These are phyloP conservation scores for Chiua virens DNA, from an alignment of 768 basidiomycete species.

Conservation along the genomic window DNA sequence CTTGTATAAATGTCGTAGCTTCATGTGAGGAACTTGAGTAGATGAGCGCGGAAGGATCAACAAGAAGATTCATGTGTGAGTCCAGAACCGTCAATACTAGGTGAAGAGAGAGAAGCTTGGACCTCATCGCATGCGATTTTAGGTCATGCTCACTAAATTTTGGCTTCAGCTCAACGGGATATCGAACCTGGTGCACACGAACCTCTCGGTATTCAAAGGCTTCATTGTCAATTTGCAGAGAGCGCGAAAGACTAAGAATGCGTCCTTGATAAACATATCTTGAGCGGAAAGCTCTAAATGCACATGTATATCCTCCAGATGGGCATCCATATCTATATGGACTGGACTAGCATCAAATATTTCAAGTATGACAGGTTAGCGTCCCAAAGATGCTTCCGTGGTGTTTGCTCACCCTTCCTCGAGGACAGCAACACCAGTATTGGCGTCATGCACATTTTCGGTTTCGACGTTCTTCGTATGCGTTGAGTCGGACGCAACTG, in stretches of 20 bases:
- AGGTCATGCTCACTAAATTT: slow-evolving; percentile 82
- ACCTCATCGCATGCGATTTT: slow-evolving; percentile 96
- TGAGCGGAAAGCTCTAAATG: slow-evolving; percentile 61
- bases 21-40: slow-evolving; percentile 89
- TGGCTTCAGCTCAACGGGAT: slow-evolving; percentile 13
- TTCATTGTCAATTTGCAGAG: slow-evolving; percentile 99
- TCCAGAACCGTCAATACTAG: slow-evolving; percentile 90
- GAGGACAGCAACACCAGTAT: background rate
- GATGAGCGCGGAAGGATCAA: slow-evolving; percentile 85
- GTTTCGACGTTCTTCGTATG: background rate
- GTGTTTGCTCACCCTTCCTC: slow-evolving; percentile 24
- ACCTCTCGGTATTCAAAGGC: slow-evolving; percentile 92
- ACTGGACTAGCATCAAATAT: slow-evolving; percentile 28
- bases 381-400: background rate
- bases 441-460: background rate
- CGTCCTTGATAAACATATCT: slow-evolving; percentile 95
- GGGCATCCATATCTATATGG: slow-evolving; percentile 16
- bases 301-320: slow-evolving; percentile 16
- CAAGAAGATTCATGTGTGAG: slow-evolving; percentile 87
- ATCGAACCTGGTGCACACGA: slow-evolving; percentile 16
- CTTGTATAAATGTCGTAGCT: slow-evolving; percentile 87
- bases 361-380: slow-evolving; percentile 6
- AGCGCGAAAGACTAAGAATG: slow-evolving; percentile 95
- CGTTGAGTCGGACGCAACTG: background rate
- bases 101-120: slow-evolving; percentile 91